These are phyloP conservation scores for Podaxis sp. DNA, from an alignment of 768 basidiomycete genomes.

Conservation along the genomic window DNA sequence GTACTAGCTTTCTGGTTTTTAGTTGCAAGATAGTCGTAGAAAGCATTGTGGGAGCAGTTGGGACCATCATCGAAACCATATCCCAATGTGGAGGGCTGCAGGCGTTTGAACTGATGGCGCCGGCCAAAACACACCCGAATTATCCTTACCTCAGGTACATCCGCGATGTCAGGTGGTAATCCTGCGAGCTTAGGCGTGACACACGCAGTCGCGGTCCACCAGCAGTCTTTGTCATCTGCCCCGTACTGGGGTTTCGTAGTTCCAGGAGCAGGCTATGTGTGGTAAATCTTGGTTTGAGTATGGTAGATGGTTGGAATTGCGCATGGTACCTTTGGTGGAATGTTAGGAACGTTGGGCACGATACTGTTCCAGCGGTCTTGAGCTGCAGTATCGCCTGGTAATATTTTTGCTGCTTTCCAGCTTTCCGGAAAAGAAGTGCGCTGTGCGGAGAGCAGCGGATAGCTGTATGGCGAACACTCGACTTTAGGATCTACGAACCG, in stretches of 20 bases:
- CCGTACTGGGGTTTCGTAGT: constrained; percentile 28
- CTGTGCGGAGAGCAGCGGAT: constrained; percentile 32
- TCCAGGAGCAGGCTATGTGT: constrained; percentile 21
- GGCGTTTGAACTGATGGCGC: background rate
- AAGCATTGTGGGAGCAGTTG: constrained; percentile 61
- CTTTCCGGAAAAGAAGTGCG: constrained; percentile 39
- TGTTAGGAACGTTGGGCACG: constrained; percentile 42
- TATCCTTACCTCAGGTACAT: constrained; percentile 46
- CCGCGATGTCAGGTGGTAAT: constrained; percentile 40
- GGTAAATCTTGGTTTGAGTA: constrained; percentile 13
- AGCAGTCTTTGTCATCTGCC: constrained; percentile 48
- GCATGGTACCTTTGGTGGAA: constrained; percentile 36
- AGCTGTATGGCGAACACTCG: constrained; percentile 45
- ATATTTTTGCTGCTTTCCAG: constrained; percentile 43
- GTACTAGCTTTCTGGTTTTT: constrained; percentile 61
- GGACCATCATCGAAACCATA: constrained; percentile 68
- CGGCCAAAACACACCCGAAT: background rate
- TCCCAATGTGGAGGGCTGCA: constrained; percentile 51
- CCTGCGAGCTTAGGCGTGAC: constrained; percentile 43
- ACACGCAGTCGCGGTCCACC: constrained; percentile 48
- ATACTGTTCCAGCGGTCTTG: constrained; percentile 43
- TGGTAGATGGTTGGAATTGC: background rate
- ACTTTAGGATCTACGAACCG: background rate
- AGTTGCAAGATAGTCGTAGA: constrained; percentile 50
- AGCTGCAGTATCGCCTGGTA: constrained; percentile 41